These are phyloP conservation scores for Aspergillus floridensis DNA, from an alignment of 2,329 filamentous ascomycete species.

Conservation along the genomic window DNA sequence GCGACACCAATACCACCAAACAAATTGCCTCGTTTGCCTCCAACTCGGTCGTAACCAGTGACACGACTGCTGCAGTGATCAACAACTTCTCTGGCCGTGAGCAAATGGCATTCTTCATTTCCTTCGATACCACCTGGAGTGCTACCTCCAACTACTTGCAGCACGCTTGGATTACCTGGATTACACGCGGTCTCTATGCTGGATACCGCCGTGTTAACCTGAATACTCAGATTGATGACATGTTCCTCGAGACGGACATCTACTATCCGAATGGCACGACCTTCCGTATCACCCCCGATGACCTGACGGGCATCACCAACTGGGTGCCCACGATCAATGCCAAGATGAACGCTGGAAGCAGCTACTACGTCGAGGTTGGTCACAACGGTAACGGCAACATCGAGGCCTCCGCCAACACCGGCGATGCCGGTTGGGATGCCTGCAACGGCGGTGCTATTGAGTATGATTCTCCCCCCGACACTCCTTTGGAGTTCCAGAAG, in stretches of 20 bases:
- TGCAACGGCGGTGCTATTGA: constrained; percentile 45
- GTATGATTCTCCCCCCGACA: constrained; percentile 46
- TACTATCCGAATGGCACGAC: constrained; percentile 49
- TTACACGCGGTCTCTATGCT: constrained; percentile 56
- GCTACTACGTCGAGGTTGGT: constrained; percentile 54
- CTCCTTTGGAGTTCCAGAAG: constrained; percentile 50
- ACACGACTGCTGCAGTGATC: constrained; percentile 57
- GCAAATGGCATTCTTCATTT: constrained; percentile 62
- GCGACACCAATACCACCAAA: constrained; percentile 53
- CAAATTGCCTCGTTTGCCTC: constrained; percentile 54
- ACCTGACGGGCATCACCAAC: constrained; percentile 47
- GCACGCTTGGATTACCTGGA: constrained; percentile 62
- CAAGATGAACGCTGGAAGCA: constrained; percentile 52
- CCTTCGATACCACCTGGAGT: constrained; percentile 53
- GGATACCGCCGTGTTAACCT: constrained; percentile 57
- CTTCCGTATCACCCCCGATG: constrained; percentile 51
- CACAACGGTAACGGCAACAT: constrained; percentile 58
- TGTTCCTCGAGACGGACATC: constrained; percentile 55
- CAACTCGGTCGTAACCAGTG: constrained; percentile 39
- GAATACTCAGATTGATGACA: constrained; percentile 61
- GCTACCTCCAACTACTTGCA: constrained; percentile 58
- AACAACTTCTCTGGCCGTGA: constrained; percentile 57
- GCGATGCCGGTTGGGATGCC: constrained; percentile 15
- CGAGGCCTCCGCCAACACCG: constrained; percentile 31
- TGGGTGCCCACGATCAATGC: constrained; percentile 44